Percentiles rank a stretch among this genome's conserved stretches.
Evolutionary conservation across 768 basidiomycete species (phyloP).

Genomic region (Lactarius pseudohatsudake): DNA sequence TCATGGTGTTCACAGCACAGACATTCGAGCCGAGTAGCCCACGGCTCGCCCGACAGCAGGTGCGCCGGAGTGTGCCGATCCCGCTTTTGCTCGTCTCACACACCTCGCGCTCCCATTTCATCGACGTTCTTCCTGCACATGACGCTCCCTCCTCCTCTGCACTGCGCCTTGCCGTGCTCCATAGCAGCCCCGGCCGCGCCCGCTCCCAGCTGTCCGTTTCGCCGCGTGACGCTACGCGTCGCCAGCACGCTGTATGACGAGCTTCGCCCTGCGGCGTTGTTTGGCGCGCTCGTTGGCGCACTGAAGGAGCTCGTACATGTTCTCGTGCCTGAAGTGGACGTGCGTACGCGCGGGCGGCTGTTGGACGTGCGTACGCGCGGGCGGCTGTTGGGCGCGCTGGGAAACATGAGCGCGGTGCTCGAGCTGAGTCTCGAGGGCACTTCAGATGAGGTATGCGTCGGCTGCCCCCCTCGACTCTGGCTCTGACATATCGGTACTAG

Average conservation of each 20-base stretch:
- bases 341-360: no score
- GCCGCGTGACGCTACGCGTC: slow-evolving; percentile 31
- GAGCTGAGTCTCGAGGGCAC: no score
- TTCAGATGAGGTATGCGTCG: no score
- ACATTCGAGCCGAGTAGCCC: not conserved
- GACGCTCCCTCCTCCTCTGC: slow-evolving; percentile 1
- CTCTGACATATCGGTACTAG: not conserved
- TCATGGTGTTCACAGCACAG: not conserved
- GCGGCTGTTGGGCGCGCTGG: no score
- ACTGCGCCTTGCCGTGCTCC: slow-evolving; percentile 10
- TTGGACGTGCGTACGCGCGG: no score
- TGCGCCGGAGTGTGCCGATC: slow-evolving; percentile 1
- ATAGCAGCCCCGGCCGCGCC: slow-evolving; percentile 32
- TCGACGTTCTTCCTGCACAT: not conserved
- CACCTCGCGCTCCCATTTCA: slow-evolving; percentile 24
- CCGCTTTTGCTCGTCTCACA: slow-evolving; percentile 28
- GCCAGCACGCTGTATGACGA: slow-evolving; percentile 4
- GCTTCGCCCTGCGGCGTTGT: no score
- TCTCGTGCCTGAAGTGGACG: no score
- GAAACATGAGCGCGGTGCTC: no score
- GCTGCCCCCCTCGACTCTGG: no score
- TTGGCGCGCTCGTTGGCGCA: no score
- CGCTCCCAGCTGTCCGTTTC: slow-evolving; percentile 34
- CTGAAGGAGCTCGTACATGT: no score
- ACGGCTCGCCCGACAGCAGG: no score